Evolutionary conservation across 2,329 filamentous ascomycete species (phyloP).

Genomic region (Rhinocladiella mackenziei): DNA sequence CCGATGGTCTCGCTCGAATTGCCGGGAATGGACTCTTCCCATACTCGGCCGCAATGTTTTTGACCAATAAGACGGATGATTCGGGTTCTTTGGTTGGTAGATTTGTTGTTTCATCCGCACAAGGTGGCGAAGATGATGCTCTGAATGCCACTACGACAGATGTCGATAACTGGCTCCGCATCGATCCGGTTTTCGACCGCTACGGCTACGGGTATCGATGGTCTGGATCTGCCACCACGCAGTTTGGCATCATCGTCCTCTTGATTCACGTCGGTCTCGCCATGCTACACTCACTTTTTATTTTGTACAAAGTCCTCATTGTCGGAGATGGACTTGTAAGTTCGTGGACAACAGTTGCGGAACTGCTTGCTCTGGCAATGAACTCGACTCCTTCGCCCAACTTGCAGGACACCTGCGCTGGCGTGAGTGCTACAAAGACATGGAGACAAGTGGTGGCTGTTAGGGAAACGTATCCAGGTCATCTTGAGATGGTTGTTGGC

Average conservation of each 20-base stretch:
- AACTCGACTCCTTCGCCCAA: conserved; percentile 19
- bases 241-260: conserved; percentile 22
- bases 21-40: conserved; percentile 20
- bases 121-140: conserved; percentile 16
- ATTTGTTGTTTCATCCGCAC: conserved; percentile 14
- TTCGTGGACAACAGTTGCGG: conserved; percentile 20
- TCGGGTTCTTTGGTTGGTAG: conserved; percentile 13
- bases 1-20: conserved; percentile 20
- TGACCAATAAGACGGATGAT: conserved; percentile 16
- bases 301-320: conserved; percentile 17
- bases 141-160: conserved; percentile 17
- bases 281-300: conserved; percentile 8
- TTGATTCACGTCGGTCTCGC: conserved; percentile 14
- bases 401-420: conserved; percentile 21
- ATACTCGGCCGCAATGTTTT: conserved; percentile 20
- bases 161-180: conserved; percentile 13
- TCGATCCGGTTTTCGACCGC: conserved; percentile 19
- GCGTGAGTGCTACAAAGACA: conserved; percentile 19
- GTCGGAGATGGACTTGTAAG: conserved; percentile 14
- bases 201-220: conserved; percentile 23
- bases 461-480: conserved; percentile 15
- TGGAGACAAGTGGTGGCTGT: conserved; percentile 20
- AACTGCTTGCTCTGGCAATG: conserved; percentile 19
- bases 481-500: conserved; percentile 21
- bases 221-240: conserved; percentile 15